phyloP scores from a whole-genome alignment of 2,329 filamentous ascomycete species.

The Endoconidiophora laricicola region DNA sequence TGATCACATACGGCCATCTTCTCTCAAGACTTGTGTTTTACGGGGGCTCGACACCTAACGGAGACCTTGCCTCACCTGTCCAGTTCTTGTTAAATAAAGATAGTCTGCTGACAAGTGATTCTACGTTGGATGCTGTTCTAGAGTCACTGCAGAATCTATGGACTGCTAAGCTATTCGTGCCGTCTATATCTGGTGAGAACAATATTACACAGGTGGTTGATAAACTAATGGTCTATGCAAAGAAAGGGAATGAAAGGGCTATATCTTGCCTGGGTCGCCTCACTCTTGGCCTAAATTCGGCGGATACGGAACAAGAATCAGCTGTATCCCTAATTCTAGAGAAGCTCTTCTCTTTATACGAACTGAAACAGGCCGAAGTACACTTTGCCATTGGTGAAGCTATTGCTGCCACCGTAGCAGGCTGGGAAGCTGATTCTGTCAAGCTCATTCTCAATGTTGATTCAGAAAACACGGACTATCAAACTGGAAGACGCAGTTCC shows the following conservation, averaged over 20 bases:
- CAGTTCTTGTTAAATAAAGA: slow-evolving; percentile 20
- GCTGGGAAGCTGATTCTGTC: slow-evolving; percentile 72
- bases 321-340: slow-evolving; percentile 41
- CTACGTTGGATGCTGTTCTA: slow-evolving; percentile 28
- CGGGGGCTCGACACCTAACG: slow-evolving; percentile 18
- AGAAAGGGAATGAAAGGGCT: slow-evolving; percentile 65
- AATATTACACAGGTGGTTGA: slow-evolving; percentile 31
- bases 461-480: slow-evolving; percentile 19
- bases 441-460: slow-evolving; percentile 63
- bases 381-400: slow-evolving; percentile 88
- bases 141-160: slow-evolving; percentile 31
- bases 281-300: slow-evolving; percentile 41
- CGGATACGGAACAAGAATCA: slow-evolving; percentile 20
- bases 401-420: slow-evolving; percentile 56
- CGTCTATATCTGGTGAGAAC: slow-evolving; percentile 16
- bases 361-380: slow-evolving; percentile 69
- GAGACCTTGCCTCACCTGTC: slow-evolving; percentile 18
- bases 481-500: slow-evolving; percentile 23
- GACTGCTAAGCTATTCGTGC: slow-evolving; percentile 27
- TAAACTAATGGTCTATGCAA: slow-evolving; percentile 50
- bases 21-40: slow-evolving; percentile 31
- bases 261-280: slow-evolving; percentile 69
- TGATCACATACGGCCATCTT: slow-evolving; percentile 29
- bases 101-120: slow-evolving; percentile 15
- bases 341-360: slow-evolving; percentile 59